phyloP scores from a whole-genome alignment of 495 filamentous ascomycete genomes.

The Annulohypoxylon nitens region DNA sequence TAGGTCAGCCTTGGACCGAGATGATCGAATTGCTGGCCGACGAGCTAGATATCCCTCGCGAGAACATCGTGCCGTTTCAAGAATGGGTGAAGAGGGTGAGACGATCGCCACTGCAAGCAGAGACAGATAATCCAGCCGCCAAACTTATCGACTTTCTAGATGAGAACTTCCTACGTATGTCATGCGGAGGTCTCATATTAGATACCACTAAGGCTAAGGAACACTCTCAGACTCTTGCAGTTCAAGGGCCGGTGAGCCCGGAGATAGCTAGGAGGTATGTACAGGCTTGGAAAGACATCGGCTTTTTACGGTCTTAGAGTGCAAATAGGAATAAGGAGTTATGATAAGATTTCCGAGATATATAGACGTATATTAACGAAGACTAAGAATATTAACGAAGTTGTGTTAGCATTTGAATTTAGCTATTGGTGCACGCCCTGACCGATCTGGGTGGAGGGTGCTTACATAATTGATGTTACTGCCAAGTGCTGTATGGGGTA shows the following conservation, averaged over 20 bases:
- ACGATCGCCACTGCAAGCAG: background rate
- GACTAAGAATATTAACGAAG: background rate
- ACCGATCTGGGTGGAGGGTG: background rate
- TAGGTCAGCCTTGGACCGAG: background rate
- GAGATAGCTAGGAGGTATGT: constrained; percentile 6
- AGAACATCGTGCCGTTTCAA: constrained; percentile 2
- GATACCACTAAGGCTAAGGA: background rate
- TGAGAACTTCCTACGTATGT: constrained; percentile 5
- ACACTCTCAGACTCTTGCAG: background rate
- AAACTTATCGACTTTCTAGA: background rate
- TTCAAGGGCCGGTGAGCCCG: background rate
- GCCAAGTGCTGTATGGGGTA: background rate
- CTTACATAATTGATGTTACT: background rate
- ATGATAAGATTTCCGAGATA: background rate
- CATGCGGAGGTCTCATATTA: constrained; percentile 6
- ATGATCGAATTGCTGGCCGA: constrained; percentile 2
- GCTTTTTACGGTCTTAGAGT: background rate
- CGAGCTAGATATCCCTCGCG: background rate
- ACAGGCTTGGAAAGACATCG: background rate
- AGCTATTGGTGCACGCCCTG: background rate
- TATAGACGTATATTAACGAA: background rate
- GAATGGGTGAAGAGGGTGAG: constrained; percentile 4
- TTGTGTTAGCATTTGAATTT: background rate
- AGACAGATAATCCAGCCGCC: background rate
- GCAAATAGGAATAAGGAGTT: background rate